Conservation (phyloP, 2,329 filamentous ascomycete genomes). For the Penicillium frequentans region DNA sequence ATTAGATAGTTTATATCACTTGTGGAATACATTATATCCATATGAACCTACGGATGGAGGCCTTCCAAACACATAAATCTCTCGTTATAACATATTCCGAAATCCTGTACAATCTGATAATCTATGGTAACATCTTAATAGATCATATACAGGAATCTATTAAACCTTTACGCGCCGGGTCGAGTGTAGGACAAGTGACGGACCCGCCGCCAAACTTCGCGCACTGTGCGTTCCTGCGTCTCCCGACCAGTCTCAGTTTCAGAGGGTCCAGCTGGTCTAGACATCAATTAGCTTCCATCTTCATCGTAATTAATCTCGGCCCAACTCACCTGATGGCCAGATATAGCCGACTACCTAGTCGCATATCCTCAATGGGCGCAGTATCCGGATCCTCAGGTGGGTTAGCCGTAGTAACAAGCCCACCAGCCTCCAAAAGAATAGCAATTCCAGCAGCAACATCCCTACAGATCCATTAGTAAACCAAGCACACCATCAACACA, state of each 20-base stretch:
- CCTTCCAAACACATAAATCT: not conserved
- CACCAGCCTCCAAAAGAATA: slow-evolving; percentile 71
- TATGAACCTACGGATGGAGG: not conserved
- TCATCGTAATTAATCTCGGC: not conserved
- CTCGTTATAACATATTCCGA: slow-evolving; percentile 1
- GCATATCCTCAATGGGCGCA: slow-evolving; percentile 59
- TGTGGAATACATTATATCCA: slow-evolving; percentile 10
- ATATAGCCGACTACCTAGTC: slow-evolving; percentile 68
- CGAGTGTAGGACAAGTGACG: slow-evolving; percentile 65
- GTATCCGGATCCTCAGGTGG: slow-evolving; percentile 60
- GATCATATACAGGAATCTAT: not conserved
- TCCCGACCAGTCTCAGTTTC: slow-evolving; percentile 63
- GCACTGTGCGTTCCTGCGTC: slow-evolving; percentile 67
- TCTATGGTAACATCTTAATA: not conserved
- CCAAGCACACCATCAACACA: not conserved
- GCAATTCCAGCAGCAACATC: slow-evolving; percentile 76
- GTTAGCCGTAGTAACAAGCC: slow-evolving; percentile 71
- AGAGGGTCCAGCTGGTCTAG: slow-evolving; percentile 64
- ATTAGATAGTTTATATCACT: slow-evolving; percentile 15
- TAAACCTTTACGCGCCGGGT: slow-evolving; percentile 53
- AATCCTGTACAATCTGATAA: not conserved
- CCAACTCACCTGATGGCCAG: slow-evolving; percentile 59
- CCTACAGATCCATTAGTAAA: slow-evolving; percentile 29
- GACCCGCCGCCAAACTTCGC: slow-evolving; percentile 72
- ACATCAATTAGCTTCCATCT: slow-evolving; percentile 24